Percentiles rank a stretch among this genome's conserved stretches.
phyloP scores from a whole-genome alignment of 2,329 filamentous ascomycete species.

The Juglanconis sp. region DNA sequence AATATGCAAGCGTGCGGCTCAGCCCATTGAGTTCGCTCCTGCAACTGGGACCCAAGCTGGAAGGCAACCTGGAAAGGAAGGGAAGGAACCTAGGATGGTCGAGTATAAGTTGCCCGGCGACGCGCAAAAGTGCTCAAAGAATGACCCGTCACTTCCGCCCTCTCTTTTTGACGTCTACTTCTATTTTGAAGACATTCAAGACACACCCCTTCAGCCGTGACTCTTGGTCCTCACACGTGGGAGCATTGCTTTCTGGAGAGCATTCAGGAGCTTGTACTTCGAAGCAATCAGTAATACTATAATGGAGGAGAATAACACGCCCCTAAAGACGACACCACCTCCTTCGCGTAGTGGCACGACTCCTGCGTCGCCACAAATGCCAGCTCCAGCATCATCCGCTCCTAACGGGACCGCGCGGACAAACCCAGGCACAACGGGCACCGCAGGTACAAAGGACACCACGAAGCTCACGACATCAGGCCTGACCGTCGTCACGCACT shows the following conservation, averaged over 20 bases:
- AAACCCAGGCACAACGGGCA: not conserved
- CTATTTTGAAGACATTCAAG: not conserved
- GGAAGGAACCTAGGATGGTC: not conserved
- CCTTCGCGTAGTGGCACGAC: not conserved
- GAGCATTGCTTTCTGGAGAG: too few relatives aligned
- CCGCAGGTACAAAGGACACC: not conserved
- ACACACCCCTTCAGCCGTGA: too few relatives aligned
- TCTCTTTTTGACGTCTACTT: not conserved
- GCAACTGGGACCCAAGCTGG: not conserved
- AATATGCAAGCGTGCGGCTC: not conserved
- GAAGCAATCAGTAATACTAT: not conserved
- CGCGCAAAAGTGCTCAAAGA: not conserved
- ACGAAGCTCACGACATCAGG: conserved; percentile 5
- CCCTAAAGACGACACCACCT: not conserved
- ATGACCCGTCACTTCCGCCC: not conserved
- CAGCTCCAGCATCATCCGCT: not conserved
- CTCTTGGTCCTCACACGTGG: too few relatives aligned
- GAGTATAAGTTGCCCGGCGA: not conserved
- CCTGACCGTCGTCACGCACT: not conserved
- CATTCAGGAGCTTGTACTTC: too few relatives aligned
- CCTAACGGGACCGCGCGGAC: not conserved
- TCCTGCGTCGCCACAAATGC: not conserved
- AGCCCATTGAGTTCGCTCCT: not conserved
- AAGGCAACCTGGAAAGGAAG: not conserved
- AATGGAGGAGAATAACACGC: not conserved